A percentile compares a stretch with the other conserved stretches of the same genome.
phyloP scores from a whole-genome alignment of 768 basidiomycete species.

The Tremella yokohamensis region DNA sequence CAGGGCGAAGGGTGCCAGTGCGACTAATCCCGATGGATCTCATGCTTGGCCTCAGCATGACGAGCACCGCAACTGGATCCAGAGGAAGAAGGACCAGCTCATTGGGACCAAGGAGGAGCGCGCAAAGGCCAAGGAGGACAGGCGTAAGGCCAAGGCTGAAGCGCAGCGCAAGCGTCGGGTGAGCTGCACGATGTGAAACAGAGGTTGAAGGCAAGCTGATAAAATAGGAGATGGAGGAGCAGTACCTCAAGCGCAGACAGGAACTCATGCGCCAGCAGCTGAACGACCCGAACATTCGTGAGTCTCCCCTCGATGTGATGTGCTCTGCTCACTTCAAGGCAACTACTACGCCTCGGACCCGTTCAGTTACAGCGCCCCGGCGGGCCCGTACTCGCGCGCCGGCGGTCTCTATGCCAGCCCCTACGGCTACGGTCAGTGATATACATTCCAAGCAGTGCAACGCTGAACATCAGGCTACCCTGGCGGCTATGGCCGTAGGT shows the following conservation, averaged over 20 bases:
- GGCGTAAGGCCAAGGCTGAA: conserved; percentile 20
- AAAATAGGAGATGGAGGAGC: conserved; percentile 27
- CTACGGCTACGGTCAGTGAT: conserved; percentile 42
- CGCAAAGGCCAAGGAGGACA: conserved; percentile 29
- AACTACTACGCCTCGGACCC: conserved; percentile 32
- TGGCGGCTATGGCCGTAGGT: conserved; percentile 23
- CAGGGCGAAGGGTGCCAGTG: background rate
- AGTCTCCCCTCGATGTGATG: conserved; percentile 6
- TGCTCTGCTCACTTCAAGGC: conserved; percentile 14
- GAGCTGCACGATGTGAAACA: background rate
- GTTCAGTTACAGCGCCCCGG: conserved; percentile 34
- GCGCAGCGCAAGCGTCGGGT: conserved; percentile 37
- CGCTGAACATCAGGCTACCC: conserved; percentile 21
- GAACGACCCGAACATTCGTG: conserved; percentile 33
- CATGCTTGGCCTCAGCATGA: background rate
- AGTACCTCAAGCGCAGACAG: conserved; percentile 29
- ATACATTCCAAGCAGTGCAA: too few relatives aligned
- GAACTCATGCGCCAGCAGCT: conserved; percentile 32
- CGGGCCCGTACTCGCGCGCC: conserved; percentile 19
- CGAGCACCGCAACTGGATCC: conserved; percentile 34
- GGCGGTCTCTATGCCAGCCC: conserved; percentile 26
- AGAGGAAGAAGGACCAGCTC: conserved; percentile 37
- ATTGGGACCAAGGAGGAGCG: conserved; percentile 41
- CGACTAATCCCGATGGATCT: background rate
- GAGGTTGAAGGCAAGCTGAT: conserved; percentile 1